Evolutionary conservation across 176 grass and related monocot species (phyloP).

Genomic region (Musa beccarii): DNA sequence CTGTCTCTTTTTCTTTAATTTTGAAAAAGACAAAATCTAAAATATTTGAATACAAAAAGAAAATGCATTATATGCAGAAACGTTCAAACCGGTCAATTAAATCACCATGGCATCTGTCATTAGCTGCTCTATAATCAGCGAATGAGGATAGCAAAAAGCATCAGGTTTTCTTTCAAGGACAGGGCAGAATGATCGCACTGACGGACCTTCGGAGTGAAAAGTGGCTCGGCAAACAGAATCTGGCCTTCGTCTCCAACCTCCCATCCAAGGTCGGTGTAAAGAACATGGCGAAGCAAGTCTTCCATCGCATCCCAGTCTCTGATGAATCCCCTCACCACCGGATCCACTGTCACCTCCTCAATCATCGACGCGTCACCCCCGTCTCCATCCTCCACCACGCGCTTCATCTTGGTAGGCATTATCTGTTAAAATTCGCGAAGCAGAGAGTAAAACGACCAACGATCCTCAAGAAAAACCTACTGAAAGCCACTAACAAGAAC

Average conservation of each 20-base stretch:
- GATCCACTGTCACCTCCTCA: slow-evolving; percentile 61
- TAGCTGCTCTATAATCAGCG: neutral
- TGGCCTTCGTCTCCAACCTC: slow-evolving; percentile 98
- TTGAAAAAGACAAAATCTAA: too few species aligned
- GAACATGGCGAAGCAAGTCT: slow-evolving; percentile 75
- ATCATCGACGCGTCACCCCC: slow-evolving; percentile 31
- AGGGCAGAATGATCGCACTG: neutral
- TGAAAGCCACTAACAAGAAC: neutral
- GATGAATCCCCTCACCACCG: slow-evolving; percentile 82
- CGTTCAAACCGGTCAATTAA: too few species aligned
- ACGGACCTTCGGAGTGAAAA: slow-evolving; percentile 81
- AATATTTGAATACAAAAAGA: too few species aligned
- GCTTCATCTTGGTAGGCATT: slow-evolving; percentile 93
- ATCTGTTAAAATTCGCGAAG: slow-evolving; percentile 29
- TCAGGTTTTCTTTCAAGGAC: neutral
- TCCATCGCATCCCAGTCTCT: slow-evolving; percentile 98
- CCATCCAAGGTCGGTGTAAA: slow-evolving; percentile 88
- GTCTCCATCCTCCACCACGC: slow-evolving; percentile 49
- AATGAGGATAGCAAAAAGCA: neutral
- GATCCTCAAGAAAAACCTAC: neutral
- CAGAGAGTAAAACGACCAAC: neutral
- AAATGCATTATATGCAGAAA: too few species aligned
- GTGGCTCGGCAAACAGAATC: slow-evolving; percentile 85
- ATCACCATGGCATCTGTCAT: neutral
- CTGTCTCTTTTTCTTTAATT: too few species aligned